Evolutionary conservation across 257 asterid species (phyloP), one percentile per base, ranked within the genome.

Genomic region (Solanum microdontum): DNA sequence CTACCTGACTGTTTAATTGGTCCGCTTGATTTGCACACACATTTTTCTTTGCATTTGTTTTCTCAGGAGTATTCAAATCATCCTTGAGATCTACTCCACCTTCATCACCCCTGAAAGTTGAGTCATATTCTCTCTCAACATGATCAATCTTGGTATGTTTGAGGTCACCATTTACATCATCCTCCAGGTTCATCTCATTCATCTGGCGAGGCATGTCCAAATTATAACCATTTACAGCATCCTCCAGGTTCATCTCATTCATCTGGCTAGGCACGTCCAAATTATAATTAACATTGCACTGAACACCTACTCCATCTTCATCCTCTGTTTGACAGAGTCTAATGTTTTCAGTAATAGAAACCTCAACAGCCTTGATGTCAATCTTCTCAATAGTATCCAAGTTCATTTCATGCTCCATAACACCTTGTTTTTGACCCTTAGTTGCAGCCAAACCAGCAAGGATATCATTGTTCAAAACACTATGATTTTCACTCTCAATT

Each of bases 101-200:
- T 87, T 79, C 88, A 87, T 58, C 84, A 64, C 48, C 26, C 64
- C 75, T 88, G 24, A 88, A 84, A 66, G 82, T 89, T 83, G 88
- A 70, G 66, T 75, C 83, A 55, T 13, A 34, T 28, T 45, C 86
- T 48, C 40, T 92, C 87, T 89, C 90, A 86, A 68, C 86, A 68
- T 82, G 72, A 88, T 64, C 82, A 45, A 66, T 86, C 43, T 90
- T 72, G 82, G 72, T 84, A 80, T 66, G 23, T 80, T 45, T 28
- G 26, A 45, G 19, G 37, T 45, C 84, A 55, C 64, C 24, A 55
- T 55, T 55, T 55, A 55, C 64, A 55, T 55, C n/a, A 15, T 5
- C 60, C 60, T 51, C 60, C 23, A 14, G 60, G 8, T 15, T 48
- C 60, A 14, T 48, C 60, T 48, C 60, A 48, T 48, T 15, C 60